phyloP scores from a whole-genome alignment of 306 rosid genomes.

The Quercus bicolor region DNA sequence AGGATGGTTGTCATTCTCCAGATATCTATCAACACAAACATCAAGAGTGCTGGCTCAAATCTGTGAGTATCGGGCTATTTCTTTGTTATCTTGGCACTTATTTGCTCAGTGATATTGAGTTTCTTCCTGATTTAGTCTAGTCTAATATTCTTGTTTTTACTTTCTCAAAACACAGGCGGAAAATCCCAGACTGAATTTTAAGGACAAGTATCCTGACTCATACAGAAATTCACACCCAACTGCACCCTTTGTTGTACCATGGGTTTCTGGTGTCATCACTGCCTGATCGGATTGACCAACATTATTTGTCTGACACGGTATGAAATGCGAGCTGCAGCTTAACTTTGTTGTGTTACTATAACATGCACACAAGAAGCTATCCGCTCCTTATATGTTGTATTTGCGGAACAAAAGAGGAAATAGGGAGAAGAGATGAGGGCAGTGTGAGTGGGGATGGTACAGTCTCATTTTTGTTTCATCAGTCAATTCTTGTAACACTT shows the following conservation, averaged over 20 bases:
- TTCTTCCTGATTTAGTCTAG: not conserved
- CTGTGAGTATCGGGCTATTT: slow-evolving; percentile 44
- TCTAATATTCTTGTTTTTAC: slow-evolving; percentile 17
- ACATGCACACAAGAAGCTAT: slow-evolving; percentile 21
- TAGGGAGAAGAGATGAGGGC: slow-evolving; percentile 18
- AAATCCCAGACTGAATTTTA: slow-evolving; percentile 61
- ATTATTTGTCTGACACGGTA: not conserved
- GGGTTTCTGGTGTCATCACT: slow-evolving; percentile 73
- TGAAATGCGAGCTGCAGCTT: slow-evolving; percentile 9
- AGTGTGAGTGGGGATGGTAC: not conserved
- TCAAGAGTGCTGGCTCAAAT: slow-evolving; percentile 94
- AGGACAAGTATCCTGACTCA: slow-evolving; percentile 69
- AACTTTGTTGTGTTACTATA: slow-evolving; percentile 17
- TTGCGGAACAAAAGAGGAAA: slow-evolving; percentile 12
- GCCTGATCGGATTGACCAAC: slow-evolving; percentile 19
- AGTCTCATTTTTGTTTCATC: slow-evolving; percentile 1
- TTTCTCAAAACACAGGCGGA: slow-evolving; percentile 56
- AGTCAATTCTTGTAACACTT: not conserved
- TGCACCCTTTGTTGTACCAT: slow-evolving; percentile 71
- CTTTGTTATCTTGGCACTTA: slow-evolving; percentile 1
- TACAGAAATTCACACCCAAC: slow-evolving; percentile 57
- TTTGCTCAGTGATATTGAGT: not conserved
- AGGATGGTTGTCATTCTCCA: slow-evolving; percentile 83
- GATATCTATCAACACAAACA: slow-evolving; percentile 80
- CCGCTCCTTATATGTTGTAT: slow-evolving; percentile 22